phyloP scores from a whole-genome alignment of 1,284 basidiomycete species.

The Ganoderma sinense region DNA sequence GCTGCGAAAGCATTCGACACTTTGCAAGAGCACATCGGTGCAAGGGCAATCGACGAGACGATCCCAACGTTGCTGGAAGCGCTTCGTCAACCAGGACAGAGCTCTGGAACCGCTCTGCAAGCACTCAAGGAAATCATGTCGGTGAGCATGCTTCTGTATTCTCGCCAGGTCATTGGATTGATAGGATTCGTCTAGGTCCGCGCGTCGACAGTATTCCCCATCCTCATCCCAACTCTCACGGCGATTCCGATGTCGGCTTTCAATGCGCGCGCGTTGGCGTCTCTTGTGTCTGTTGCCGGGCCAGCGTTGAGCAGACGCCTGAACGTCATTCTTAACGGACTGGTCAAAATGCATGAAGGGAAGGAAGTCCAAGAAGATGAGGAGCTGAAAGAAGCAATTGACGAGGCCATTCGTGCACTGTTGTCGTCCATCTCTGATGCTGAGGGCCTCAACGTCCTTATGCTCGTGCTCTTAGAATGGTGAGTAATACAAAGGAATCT shows the following conservation, averaged over 20 bases:
- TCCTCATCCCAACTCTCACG: slow-evolving; percentile 95
- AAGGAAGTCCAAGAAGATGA: slow-evolving; percentile 73
- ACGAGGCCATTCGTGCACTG: slow-evolving; percentile 78
- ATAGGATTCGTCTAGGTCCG: slow-evolving; percentile 66
- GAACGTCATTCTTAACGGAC: slow-evolving; percentile 76
- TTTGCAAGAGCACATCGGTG: slow-evolving; percentile 90
- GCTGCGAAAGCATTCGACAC: slow-evolving; percentile 96
- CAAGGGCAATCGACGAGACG: slow-evolving; percentile 94
- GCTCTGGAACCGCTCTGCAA: slow-evolving; percentile 93
- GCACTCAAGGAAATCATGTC: slow-evolving; percentile 96
- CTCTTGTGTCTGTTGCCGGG: slow-evolving; percentile 94
- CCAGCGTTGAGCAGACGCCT: slow-evolving; percentile 87
- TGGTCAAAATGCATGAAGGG: slow-evolving; percentile 71
- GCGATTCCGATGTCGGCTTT: slow-evolving; percentile 92
- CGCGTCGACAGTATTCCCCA: slow-evolving; percentile 95
- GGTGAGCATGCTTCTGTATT: slow-evolving; percentile 54
- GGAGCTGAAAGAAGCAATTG: slow-evolving; percentile 76
- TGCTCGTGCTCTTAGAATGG: slow-evolving; percentile 92
- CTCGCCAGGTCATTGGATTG: slow-evolving; percentile 14
- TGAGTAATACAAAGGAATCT: slow-evolving; percentile 44
- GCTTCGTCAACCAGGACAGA: slow-evolving; percentile 88
- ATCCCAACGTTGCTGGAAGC: slow-evolving; percentile 96
- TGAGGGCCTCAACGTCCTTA: slow-evolving; percentile 89
- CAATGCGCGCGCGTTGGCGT: slow-evolving; percentile 93
- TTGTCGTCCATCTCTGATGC: slow-evolving; percentile 82